Base-by-base conservation (phyloP, 1,139 yeast species). In the Hyphopichia fennica region DNA sequence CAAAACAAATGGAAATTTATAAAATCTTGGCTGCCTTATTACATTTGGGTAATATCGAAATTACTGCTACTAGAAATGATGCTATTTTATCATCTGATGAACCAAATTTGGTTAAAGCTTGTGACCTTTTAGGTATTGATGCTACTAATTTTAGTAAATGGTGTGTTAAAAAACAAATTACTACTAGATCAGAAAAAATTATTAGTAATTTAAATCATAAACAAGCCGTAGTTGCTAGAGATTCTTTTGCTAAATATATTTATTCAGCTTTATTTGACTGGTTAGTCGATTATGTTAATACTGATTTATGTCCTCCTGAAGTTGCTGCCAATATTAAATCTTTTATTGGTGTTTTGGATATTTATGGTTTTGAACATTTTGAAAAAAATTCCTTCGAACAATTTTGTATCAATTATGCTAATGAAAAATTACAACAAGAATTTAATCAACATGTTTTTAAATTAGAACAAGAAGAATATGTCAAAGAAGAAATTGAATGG, bases 371-470 rank as follows among this genome's bases (percentile, higher is more conserved):
- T 62, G 99, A 93, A 65, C 97, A 91, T 69, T 93, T 93, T 62
- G 91, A 89, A 56, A 83, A 79, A 57, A 93, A 93, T 65, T 90
- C 97, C 7, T 93, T 93, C 57, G 99, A 93, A 67, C 99, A 93
- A 63, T 91, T 93, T 66, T 93, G 99, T 69, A 93, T 93, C 67
- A 93, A 93, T 62, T 93, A 93, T 63, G 98, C 99, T 40, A 93
- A 93, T 65, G 99, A 93, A 69, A 93, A 93, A 67, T 76, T 93
- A 54, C 99, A 93, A 66, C 99, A 93, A 67, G 98, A 91, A 62
- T 93, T 93, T 65, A 93, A 91, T 59, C 98, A 91, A 65, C 98
- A 93, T 60, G 98, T 93, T 38, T 93, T 93, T 77, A 93, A 91
- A 62, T 77, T 93, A 49, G 99, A 93, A 61, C 98, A 93, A 71